These are phyloP conservation scores for Fusarium compactum DNA, from an alignment of 2,329 filamentous ascomycete genomes.

Conservation along the genomic window DNA sequence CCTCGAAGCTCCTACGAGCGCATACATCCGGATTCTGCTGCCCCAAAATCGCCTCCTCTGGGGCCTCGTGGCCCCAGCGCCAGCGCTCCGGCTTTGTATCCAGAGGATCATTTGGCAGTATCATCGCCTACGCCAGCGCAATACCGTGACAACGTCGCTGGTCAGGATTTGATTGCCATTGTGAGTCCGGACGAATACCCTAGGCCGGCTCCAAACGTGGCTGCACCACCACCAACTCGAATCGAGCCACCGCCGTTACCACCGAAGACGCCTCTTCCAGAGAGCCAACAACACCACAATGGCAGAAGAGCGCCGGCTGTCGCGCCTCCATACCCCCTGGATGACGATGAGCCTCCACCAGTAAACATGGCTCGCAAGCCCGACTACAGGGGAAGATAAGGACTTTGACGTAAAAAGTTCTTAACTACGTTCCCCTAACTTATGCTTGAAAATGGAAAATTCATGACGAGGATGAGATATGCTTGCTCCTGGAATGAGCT, in stretches of 20 bases:
- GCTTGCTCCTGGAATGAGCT: background rate
- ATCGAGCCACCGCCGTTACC: slow-evolving; percentile 78
- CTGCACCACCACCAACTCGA: slow-evolving; percentile 49
- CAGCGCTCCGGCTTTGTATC: slow-evolving; percentile 47
- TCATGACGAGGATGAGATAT: background rate
- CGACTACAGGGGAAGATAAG: slow-evolving; percentile 67
- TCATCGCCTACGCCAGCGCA: slow-evolving; percentile 69
- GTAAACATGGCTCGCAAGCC: slow-evolving; percentile 92
- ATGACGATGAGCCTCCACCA: slow-evolving; percentile 82
- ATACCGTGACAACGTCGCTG: slow-evolving; percentile 66
- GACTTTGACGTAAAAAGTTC: background rate
- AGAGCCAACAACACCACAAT: slow-evolving; percentile 52
- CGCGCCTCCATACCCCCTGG: slow-evolving; percentile 81
- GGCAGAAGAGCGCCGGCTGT: slow-evolving; percentile 51
- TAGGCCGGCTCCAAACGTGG: slow-evolving; percentile 52
- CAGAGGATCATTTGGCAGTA: slow-evolving; percentile 66
- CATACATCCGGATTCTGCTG: slow-evolving; percentile 49
- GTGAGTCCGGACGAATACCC: slow-evolving; percentile 70
- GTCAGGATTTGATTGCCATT: slow-evolving; percentile 77
- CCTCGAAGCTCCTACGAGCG: slow-evolving; percentile 65
- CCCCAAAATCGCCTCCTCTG: slow-evolving; percentile 46
- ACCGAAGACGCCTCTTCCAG: slow-evolving; percentile 80
- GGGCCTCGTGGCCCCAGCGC: slow-evolving; percentile 46
- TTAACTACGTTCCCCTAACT: background rate
- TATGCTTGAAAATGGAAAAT: background rate